A percentile compares a stretch with the other conserved stretches of the same genome.
These are phyloP conservation scores for Crithidia expoeki DNA, from an alignment of 208 protist species.

Conservation along the genomic window DNA sequence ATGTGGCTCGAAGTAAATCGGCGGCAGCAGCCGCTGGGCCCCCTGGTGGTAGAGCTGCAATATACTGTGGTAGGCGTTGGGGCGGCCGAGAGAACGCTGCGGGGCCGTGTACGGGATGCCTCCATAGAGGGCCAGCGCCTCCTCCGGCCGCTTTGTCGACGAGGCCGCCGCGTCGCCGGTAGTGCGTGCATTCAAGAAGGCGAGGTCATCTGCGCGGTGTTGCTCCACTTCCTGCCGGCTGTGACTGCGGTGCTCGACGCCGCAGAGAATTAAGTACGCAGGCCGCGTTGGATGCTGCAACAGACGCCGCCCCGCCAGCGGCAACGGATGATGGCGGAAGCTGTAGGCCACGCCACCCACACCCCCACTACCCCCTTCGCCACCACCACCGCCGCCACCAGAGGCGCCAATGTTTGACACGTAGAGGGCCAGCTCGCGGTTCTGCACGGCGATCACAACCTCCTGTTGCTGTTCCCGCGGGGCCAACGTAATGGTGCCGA, in stretches of 20 bases:
- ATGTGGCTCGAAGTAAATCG: slow-evolving; percentile 67
- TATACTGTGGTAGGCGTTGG: slow-evolving; percentile 70
- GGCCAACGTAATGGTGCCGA: slow-evolving; percentile 23
- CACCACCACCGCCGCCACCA: neutral
- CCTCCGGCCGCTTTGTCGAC: slow-evolving; percentile 2
- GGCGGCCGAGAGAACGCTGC: slow-evolving; percentile 58
- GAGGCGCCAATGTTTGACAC: slow-evolving; percentile 36
- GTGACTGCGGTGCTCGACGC: slow-evolving; percentile 77
- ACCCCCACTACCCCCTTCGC: slow-evolving; percentile 18
- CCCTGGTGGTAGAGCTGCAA: slow-evolving; percentile 80
- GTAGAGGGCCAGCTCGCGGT: slow-evolving; percentile 66
- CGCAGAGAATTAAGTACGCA: slow-evolving; percentile 56
- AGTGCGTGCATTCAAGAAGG: slow-evolving; percentile 24
- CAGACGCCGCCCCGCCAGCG: slow-evolving; percentile 66
- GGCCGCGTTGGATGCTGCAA: slow-evolving; percentile 76
- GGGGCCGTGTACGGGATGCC: slow-evolving; percentile 41
- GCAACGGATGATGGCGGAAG: slow-evolving; percentile 56
- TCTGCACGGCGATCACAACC: slow-evolving; percentile 66
- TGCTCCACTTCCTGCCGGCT: slow-evolving; percentile 30
- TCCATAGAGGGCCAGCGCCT: slow-evolving; percentile 13
- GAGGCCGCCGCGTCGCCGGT: slow-evolving; percentile 1
- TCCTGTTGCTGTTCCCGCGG: slow-evolving; percentile 46
- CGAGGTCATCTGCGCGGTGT: slow-evolving; percentile 30
- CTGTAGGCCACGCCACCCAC: slow-evolving; percentile 68
- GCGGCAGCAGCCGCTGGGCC: slow-evolving; percentile 53